Base-by-base conservation (phyloP, 2,329 filamentous ascomycete species). In the Cercospora brassicicola region DNA sequence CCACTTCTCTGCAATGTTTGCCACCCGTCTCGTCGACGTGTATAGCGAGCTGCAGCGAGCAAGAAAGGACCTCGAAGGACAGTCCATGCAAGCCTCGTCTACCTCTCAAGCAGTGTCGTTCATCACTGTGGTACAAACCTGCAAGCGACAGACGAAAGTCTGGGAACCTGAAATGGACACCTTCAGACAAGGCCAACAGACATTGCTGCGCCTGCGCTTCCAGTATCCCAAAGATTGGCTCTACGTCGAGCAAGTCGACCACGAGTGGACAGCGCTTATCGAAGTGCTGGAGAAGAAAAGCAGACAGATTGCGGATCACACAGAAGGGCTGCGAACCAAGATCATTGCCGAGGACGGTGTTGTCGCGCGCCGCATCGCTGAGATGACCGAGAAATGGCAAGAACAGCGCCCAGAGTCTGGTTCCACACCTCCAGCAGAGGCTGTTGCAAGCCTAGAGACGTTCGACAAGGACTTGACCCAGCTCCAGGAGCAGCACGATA, bases 91-190 rank as follows among this genome's bases (percentile, higher is more conserved):
- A 78, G 93, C 94, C 20, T 94, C 92, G 4, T 98, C 95, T 1
- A 99, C 95, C 4, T 94, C 94, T 0, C 94, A 98, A 78, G 95
- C 96, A 26, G 96, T 99, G 3, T 93, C 95, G 42, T 99, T 99
- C 81, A 99, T 99, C 77, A 99, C 96, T 0, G 94, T 94, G 64
- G 95, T 99, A 4, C 95, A 99, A 81, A 92, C 92, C 76, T 97
- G 93, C 82, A 96, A 96, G 83, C 90, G 93, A 60, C 96, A 96
- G 78, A 94, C 96, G 62, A 94, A 93, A 80, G 84, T 90, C 3
- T 99, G 95, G 95, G 93, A 93, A 6, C 94, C 94, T 0, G 95
- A 99, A 78, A 92, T 99, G 48, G 94, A 97, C 75, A 91, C 93
- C 59, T 99, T 99, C 84, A 89, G 93, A 31, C 94, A 98, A 81